phyloP scores from a whole-genome alignment of 139 green algal species.

The Haematococcus lacustris region DNA sequence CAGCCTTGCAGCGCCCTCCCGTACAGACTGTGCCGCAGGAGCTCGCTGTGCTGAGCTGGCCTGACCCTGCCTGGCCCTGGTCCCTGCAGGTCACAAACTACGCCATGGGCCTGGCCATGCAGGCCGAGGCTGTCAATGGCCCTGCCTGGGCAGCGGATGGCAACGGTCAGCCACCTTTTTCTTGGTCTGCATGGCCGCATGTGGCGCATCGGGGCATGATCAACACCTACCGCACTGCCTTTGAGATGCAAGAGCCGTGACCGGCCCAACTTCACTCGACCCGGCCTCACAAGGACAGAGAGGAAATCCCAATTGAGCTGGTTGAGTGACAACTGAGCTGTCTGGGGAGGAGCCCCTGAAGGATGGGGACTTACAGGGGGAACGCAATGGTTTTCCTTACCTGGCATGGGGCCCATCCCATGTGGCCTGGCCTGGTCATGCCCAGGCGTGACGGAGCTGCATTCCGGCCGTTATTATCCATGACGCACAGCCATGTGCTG shows the following conservation, averaged over 20 bases:
- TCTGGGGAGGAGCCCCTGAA: no score
- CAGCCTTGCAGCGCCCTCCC: neutral
- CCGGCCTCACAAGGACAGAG: no score
- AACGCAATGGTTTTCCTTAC: no score
- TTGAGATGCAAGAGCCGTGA: constrained; percentile 45
- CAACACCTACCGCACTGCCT: constrained; percentile 32
- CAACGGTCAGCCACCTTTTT: constrained; percentile 30
- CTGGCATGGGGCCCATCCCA: no score
- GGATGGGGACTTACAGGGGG: no score
- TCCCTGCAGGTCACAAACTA: constrained; percentile 31
- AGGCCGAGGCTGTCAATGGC: constrained; percentile 35
- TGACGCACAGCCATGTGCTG: no score
- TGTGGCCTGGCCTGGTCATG: no score
- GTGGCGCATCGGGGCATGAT: constrained; percentile 33
- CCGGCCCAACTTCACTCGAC: no score
- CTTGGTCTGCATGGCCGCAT: constrained; percentile 24
- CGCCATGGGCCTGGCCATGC: constrained; percentile 31
- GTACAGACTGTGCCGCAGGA: neutral
- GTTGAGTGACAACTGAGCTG: no score
- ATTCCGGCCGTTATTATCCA: no score
- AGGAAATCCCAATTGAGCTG: no score
- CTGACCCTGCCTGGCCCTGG: neutral
- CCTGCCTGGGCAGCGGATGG: constrained; percentile 11
- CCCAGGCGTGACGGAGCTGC: no score
- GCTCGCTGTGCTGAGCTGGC: neutral